Base-by-base conservation (phyloP, 202 grass and related monocot genomes). In the Bolboschoenoplectus hybrid region DNA sequence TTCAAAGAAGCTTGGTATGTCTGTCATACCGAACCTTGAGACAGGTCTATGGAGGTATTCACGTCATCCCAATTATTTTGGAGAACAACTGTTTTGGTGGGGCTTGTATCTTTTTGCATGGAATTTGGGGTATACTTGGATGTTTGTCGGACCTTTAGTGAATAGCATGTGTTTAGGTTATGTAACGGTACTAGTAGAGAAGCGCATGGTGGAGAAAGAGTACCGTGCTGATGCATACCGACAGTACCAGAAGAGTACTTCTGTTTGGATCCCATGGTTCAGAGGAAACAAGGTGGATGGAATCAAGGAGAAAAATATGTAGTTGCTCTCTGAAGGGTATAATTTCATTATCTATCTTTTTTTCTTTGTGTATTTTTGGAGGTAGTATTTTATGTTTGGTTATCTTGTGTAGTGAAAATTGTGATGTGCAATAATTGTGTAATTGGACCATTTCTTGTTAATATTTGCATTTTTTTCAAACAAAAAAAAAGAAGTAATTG, bases 11-110 rank as follows among this genome's bases (percentile, higher is more conserved):
- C 45, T 90, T 0, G 88, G 87, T 0, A 84, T 81, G 43, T 74
- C 93, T 3, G 56, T 88, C 0, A 41, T 92, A 0, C 80, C 88
- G 2, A 94, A 92, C 60, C 93, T 98, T 0, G 96, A 94, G 57
- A 83, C 74, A 0, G 93, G 96, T 40, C 63, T 98, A 6, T 96
- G 96, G 93, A 41, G 46, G 38, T 91, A 92, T 85, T 96, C 96
- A 0, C 96, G 96, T n/a, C 96, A 98, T 75, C 96, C 96, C 0
- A 98, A 98, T 87, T 98, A 98, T 52, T 86, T 96, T 0, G 93
- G 93, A 0, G 96, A 98, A 78, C 93, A 98, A 89, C 91, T 98
- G 12, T 98, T 92, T 90, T 98, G 93, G 96, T 98, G 96, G 96
- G 93, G 91, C 0, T 9, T 98, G 53, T 96, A 92, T 19, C 63